Evolutionary conservation across 2,329 filamentous ascomycete genomes (phyloP), one percentile per base, ranked within the genome.

Genomic region (Akanthomyces uredinophilus): DNA sequence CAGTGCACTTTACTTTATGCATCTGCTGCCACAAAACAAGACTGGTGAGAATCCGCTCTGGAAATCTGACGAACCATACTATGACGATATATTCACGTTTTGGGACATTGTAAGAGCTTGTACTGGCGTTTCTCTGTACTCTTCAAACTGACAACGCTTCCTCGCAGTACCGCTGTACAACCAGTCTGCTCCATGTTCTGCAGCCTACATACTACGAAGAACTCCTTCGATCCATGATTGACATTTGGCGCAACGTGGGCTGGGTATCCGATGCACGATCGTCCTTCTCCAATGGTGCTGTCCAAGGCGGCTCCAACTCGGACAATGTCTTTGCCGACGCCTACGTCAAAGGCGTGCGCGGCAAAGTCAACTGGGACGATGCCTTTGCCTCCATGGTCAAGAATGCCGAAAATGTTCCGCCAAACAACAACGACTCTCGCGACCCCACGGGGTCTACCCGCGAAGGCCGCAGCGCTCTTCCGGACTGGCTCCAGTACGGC

Each of bases 241-340:
- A 90, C 66, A 84, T 88, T 66, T 91, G 84, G 83, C 77, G 84
- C 60, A 74, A 85, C 64, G 85, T 87, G 5, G 85, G 85, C 5
- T 90, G 81, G 66, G 76, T 88, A 68, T 86, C 87, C 0, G 87
- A 89, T 67, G 87, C 79, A 0, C 82, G 87, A 13, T 89, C 86
- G 0, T 88, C 84, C 1, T 87, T 89, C 71, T 88, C 78, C 75
- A 91, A 89, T 65, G 88, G 88, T 11, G 83, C 84, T 18, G 83
- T 85, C 0, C 88, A 91, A 70, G 88, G 87, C 13, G 88, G 88
- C 8, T 87, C 83, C 14, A 90, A 90, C 68, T 83, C 84, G 4
- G 88, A 91, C 70, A 90, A 88, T 62, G 82, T 91, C 4, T 81
- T 91, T 18, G 88, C 88, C 2, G 88, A 91, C 68, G 88, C 88